Conservation (phyloP, 345 rosid species). For the Aegle marmelos region DNA sequence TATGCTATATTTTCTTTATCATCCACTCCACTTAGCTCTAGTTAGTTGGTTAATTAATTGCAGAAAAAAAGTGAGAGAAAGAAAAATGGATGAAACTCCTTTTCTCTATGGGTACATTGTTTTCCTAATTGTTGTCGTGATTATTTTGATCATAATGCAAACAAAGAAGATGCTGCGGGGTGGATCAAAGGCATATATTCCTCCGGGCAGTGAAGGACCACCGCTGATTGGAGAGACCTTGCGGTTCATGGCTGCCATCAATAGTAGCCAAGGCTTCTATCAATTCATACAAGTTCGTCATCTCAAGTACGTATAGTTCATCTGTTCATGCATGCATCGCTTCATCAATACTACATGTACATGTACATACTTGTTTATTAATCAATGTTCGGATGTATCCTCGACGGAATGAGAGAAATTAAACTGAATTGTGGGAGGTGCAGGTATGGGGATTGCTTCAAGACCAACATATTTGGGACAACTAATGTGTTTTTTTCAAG, state of each 20-base stretch:
- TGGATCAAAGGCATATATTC: slow-evolving; percentile 25
- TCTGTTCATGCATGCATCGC: neutral
- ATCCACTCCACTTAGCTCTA: neutral
- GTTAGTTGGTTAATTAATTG: neutral
- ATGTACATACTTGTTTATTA: neutral
- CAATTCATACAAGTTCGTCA: slow-evolving; percentile 62
- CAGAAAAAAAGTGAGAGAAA: too few species aligned
- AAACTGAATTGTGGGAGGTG: neutral
- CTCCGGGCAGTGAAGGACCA: slow-evolving; percentile 70
- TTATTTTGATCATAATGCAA: slow-evolving; percentile 10
- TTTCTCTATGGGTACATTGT: slow-evolving; percentile 21
- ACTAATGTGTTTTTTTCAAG: slow-evolving; percentile 71
- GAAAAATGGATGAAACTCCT: slow-evolving; percentile 9
- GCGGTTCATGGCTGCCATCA: slow-evolving; percentile 67
- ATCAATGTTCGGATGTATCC: neutral
- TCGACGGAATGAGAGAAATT: too few species aligned
- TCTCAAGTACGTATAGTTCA: slow-evolving; percentile 33
- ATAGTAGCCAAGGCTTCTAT: slow-evolving; percentile 57
- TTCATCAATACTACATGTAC: neutral
- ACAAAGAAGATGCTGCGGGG: slow-evolving; percentile 9
- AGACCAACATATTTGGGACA: slow-evolving; percentile 65
- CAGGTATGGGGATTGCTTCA: slow-evolving; percentile 80
- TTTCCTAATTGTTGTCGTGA: slow-evolving; percentile 23
- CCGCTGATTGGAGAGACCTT: slow-evolving; percentile 80
- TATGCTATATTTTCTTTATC: neutral